Base-by-base conservation (phyloP, 192 early-diverging fungal species). In the Coemansia sp. region DNA sequence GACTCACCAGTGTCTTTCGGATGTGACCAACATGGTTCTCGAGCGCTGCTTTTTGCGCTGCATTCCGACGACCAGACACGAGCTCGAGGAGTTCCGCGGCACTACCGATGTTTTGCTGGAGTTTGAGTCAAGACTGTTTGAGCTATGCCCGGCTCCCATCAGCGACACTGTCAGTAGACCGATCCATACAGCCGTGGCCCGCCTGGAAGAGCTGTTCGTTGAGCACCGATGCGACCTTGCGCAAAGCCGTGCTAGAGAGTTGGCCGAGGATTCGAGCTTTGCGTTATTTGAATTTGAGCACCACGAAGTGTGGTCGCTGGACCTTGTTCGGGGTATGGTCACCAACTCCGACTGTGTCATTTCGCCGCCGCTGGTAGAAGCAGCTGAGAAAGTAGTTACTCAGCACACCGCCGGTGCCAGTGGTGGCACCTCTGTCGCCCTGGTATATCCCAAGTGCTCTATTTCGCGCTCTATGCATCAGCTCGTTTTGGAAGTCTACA, bases 221-320 rank as follows among this genome's bases (percentile, higher is more conserved):
- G 39, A 62, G 44, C 66, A 47, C 21, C 70, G 66, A 21, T 73
- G 76, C 38, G 67, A 58, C 30, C 42, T 47, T 50, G 67, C 71
- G 11, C 64, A 73, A 14, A 64, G 23, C 3, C 70, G 19, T 4
- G 66, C 52, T 4, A 67, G 76, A 21, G 52, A 23, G 23, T 38
- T 65, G 16, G 76, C 71, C 16, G 68, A 78, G 28, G 55, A 63
- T 32, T 33, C 69, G 13, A 46, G 53, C 14, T 78, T 78, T 47
- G 67, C 44, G 21, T 32, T 42, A 2, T 39, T 52, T 33, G 33
- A 37, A 17, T 26, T 78, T 55, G 52, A 68, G 6, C 13, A 33
- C 23, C 76, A 78, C 46, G 66, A 78, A 32, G 23, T 14, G 47
- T 78, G 76, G 76, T 35, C 63, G n/a, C 37, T 68, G 6, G 70